Base-by-base conservation (phyloP, 352 stramenopile genomes). In the Pythium dissimile region DNA sequence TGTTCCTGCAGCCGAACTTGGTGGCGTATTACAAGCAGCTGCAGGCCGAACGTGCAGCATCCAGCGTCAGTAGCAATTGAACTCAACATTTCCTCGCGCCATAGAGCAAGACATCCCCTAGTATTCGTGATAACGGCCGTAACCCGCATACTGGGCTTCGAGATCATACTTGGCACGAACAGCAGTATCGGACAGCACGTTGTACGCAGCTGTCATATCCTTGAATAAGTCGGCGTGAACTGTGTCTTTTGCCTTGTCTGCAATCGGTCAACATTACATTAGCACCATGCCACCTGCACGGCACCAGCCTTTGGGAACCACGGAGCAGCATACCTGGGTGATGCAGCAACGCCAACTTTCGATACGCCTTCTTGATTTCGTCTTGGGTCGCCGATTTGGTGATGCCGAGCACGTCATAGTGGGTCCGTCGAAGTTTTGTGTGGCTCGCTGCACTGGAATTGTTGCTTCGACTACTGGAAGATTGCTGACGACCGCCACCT, bases 1-100 rank as follows among this genome's bases (percentile, higher is more conserved):
- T 98, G 5, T 97, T 86, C 64, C 66, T 83, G 56, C 94, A 98
- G 59, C 77, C 87, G 3, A 94, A 95, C 67, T 66, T 98, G 11
- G 52, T 86, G 20, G 72, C 75, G 49, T 97, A 93, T 53, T 89
- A 78, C 64, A 54, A 71, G 52, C 75, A 85, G 44, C 65, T 91
- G 20, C 78, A 58, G 38, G 10, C 5, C 3, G 47, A 58, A 50
- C 41, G 49, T 32, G 38, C 32, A 6, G 32, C 9, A 7, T 20
- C 47, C 6, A 38, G 31, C 13, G 16, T 16, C 12, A 31, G 8
- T 7, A 53, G 46, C 15, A 54, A 46, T 9, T 64, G 42, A 54
- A 39, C 46, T 18, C 30, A 10, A 9, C 2, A n/a, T n/a, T n/a
- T n/a, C n/a, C n/a, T n/a, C n/a, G n/a, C n/a, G n/a, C n/a, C n/a